A percentile compares a stretch with the other conserved stretches of the same genome.
Conservation (phyloP, 225 moss, liverwort and hornwort species). For the Neckera pumila region DNA sequence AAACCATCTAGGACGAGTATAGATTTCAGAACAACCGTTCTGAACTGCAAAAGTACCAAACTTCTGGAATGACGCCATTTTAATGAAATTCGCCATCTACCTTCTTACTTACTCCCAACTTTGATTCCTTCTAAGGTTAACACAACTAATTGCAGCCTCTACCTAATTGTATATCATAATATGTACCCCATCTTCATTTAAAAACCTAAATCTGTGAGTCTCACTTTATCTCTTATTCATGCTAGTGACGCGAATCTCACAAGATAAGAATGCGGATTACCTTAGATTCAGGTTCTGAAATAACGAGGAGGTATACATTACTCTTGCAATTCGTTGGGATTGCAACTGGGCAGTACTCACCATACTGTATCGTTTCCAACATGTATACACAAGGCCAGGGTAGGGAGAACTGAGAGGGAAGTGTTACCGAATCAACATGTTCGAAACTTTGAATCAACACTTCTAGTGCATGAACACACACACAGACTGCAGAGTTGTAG, state of each 20-base stretch:
- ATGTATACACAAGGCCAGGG: background rate
- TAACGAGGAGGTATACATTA: background rate
- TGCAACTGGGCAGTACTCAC: background rate
- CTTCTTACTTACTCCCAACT: background rate
- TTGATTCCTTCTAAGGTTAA: background rate
- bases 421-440: background rate
- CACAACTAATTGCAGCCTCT: background rate
- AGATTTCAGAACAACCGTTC: no score
- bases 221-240: background rate
- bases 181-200: background rate
- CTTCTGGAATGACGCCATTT: no score
- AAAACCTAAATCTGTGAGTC: background rate
- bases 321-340: background rate
- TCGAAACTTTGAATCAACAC: background rate
- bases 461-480: background rate
- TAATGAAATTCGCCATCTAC: no score
- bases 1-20: no score
- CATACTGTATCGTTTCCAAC: background rate
- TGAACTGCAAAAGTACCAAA: no score
- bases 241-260: background rate
- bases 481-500: background rate
- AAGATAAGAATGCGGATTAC: background rate
- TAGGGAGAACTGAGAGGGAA: background rate
- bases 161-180: background rate
- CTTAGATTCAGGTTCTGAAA: background rate